A percentile compares a stretch with the other conserved stretches of the same genome.
Evolutionary conservation across 164 flowering plant genomes (phyloP).

Genomic region (grape (Vitis vinifera)): ASM3070453v1 NC_081810.1:2908501-2909000

Average conservation of each 20-base stretch:
- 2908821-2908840: constrained; percentile 96
- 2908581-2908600: too few relatives aligned
- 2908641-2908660: neutral
- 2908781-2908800: constrained; percentile 61
- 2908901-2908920: too few relatives aligned
- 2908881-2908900: neutral
- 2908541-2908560: too few relatives aligned
- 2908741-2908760: constrained; percentile 79
- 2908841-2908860: constrained; percentile 96
- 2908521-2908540: too few relatives aligned
- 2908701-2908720: constrained; percentile 3
- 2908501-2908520: too few relatives aligned
- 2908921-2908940: too few relatives aligned
- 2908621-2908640: neutral
- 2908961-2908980: too few relatives aligned
- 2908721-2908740: constrained; percentile 79
- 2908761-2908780: constrained; percentile 79
- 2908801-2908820: constrained; percentile 76
- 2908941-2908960: too few relatives aligned
- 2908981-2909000: too few relatives aligned
- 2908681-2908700: neutral
- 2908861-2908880: constrained; percentile 66
- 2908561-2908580: too few relatives aligned
- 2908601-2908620: neutral
- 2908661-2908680: neutral